phyloP scores from a whole-genome alignment of 2,329 filamentous ascomycete species.

The Neonectria ditissima region DNA sequence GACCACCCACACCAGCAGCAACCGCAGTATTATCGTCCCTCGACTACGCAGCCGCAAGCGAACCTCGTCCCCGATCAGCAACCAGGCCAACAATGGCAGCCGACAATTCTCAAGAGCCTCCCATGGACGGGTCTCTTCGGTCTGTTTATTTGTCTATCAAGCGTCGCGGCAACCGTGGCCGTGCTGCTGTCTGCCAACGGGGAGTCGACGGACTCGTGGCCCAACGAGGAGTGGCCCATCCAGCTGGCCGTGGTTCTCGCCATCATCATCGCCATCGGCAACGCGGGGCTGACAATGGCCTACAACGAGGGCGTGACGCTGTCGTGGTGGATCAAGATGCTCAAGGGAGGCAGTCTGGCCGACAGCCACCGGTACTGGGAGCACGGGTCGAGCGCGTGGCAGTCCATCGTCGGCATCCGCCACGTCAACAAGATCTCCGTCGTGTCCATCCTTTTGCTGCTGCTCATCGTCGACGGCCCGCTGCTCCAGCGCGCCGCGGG shows the following conservation, averaged over 20 bases:
- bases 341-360: slow-evolving; percentile 14
- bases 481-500: slow-evolving; percentile 12
- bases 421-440: slow-evolving; percentile 20
- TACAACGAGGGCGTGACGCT: slow-evolving; percentile 19
- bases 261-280: slow-evolving; percentile 14
- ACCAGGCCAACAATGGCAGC: not conserved
- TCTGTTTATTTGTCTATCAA: slow-evolving; percentile 2
- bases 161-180: not conserved
- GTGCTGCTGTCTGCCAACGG: slow-evolving; percentile 11
- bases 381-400: slow-evolving; percentile 14
- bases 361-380: slow-evolving; percentile 23
- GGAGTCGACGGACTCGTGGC: slow-evolving; percentile 13
- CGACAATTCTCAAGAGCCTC: not conserved
- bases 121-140: slow-evolving; percentile 12
- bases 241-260: slow-evolving; percentile 21
- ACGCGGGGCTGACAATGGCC: slow-evolving; percentile 8
- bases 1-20: not conserved
- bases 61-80: not conserved
- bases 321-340: slow-evolving; percentile 24
- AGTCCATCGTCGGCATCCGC: slow-evolving; percentile 5
- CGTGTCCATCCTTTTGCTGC: slow-evolving; percentile 7
- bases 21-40: not conserved
- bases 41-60: not conserved
- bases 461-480: slow-evolving; percentile 8
- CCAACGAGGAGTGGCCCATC: not conserved